Conservation (phyloP, 495 filamentous ascomycete genomes). For the Beverwykella pulmonaria region DNA sequence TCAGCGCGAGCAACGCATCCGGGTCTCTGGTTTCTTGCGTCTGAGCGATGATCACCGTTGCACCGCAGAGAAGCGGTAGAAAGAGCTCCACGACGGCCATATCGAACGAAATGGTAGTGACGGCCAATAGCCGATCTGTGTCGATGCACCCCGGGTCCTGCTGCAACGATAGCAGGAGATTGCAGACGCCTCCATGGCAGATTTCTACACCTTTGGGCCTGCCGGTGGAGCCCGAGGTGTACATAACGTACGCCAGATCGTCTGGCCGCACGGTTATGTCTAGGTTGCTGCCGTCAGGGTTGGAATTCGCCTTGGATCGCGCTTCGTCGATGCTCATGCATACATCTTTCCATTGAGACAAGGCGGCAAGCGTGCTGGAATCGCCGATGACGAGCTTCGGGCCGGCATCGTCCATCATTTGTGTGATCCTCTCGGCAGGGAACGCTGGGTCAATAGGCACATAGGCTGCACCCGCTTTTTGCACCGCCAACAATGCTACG, state of each 20-base stretch:
- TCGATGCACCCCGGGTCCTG: conserved; percentile 23
- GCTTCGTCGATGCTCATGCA: background rate
- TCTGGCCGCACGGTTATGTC: background rate
- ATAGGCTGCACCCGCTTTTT: conserved; percentile 25
- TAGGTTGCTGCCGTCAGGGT: background rate
- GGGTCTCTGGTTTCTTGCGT: conserved; percentile 28
- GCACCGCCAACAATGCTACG: conserved; percentile 14
- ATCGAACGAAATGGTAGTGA: conserved; percentile 28
- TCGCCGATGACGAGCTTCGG: conserved; percentile 19
- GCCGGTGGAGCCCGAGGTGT: conserved; percentile 28
- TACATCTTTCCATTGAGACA: background rate
- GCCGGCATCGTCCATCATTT: conserved; percentile 24
- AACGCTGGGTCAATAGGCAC: conserved; percentile 28
- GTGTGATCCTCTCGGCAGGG: conserved; percentile 22
- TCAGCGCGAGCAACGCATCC: conserved; percentile 29
- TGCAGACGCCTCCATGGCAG: conserved; percentile 52
- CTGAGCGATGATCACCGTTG: conserved; percentile 26
- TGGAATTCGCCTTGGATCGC: background rate
- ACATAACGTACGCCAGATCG: conserved; percentile 21
- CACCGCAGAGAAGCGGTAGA: conserved; percentile 8
- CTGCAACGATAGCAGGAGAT: conserved; percentile 32
- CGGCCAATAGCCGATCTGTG: conserved; percentile 21
- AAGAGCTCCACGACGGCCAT: conserved; percentile 19
- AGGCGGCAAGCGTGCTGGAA: background rate
- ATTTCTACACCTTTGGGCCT: conserved; percentile 47